Conservation (phyloP, 2,329 filamentous ascomycete species). For the Ascochyta koolunga region DNA sequence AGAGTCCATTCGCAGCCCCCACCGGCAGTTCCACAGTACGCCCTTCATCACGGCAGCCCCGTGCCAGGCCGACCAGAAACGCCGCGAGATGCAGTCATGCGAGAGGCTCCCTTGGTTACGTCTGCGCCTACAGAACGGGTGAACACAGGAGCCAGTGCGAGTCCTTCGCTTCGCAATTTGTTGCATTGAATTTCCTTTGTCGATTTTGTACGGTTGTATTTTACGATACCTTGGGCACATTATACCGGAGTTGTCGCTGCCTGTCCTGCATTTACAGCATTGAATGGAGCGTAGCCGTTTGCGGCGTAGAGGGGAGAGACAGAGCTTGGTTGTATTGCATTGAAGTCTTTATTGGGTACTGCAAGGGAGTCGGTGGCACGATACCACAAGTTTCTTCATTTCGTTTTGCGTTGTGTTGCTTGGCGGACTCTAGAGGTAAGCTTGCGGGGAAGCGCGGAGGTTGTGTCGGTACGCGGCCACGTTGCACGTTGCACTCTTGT, state of each 20-base stretch:
- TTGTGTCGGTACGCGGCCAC: background rate
- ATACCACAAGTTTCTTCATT: conserved; percentile 39
- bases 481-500: background rate
- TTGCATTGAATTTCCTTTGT: conserved; percentile 46
- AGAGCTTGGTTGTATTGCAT: conserved; percentile 12
- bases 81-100: conserved; percentile 44
- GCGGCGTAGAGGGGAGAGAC: conserved; percentile 15
- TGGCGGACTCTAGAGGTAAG: background rate
- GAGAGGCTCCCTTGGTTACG: conserved; percentile 36
- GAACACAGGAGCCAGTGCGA: conserved; percentile 52
- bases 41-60: conserved; percentile 42
- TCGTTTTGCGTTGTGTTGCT: conserved; percentile 13
- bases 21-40: conserved; percentile 31
- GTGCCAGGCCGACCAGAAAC: conserved; percentile 42
- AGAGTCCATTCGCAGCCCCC: conserved; percentile 45
- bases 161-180: conserved; percentile 56
- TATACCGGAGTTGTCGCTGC: conserved; percentile 29
- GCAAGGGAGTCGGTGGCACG: conserved; percentile 32
- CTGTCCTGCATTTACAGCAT: conserved; percentile 23
- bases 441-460: background rate
- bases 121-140: conserved; percentile 37
- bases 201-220: conserved; percentile 16
- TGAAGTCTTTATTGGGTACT: conserved; percentile 23
- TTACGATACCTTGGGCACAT: conserved; percentile 24
- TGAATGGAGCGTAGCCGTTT: conserved; percentile 9